These are phyloP conservation scores for Albophoma yamanashiensis DNA, from an alignment of 2,329 filamentous ascomycete species.

Conservation along the genomic window DNA sequence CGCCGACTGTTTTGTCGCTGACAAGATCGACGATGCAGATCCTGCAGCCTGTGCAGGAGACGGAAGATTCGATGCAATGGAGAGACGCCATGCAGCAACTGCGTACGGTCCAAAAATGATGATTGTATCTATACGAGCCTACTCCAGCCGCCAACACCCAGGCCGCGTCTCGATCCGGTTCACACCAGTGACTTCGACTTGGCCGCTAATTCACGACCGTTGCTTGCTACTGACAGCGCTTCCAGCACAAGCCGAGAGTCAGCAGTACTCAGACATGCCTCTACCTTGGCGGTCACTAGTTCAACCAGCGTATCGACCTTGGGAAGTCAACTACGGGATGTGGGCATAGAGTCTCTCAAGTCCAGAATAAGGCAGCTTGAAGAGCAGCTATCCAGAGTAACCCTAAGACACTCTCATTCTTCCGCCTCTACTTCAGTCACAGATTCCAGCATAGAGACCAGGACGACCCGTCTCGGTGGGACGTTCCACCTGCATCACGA, in stretches of 20 bases:
- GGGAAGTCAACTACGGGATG: too few species aligned
- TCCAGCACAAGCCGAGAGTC: too few species aligned
- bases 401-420: background rate
- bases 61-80: slow-evolving; percentile 34
- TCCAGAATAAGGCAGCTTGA: too few species aligned
- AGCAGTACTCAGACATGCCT: too few species aligned
- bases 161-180: too few species aligned
- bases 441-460: slow-evolving; percentile 4
- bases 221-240: too few species aligned
- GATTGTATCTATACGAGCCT: slow-evolving; percentile 20
- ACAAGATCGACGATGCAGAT: slow-evolving; percentile 12
- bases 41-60: slow-evolving; percentile 29
- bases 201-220: background rate
- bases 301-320: too few species aligned
- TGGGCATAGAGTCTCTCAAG: too few species aligned
- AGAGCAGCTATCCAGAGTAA: background rate
- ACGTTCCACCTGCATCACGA: slow-evolving; percentile 31
- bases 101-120: slow-evolving; percentile 22
- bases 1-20: background rate
- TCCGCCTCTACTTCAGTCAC: background rate
- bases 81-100: slow-evolving; percentile 29
- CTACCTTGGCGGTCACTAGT: too few species aligned
- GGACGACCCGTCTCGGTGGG: slow-evolving; percentile 26
- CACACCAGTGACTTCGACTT: too few species aligned
- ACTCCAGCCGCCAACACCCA: background rate